Evolutionary conservation across 352 stramenopile genomes (phyloP).

Genomic region (Globisporangium lucens): DNA sequence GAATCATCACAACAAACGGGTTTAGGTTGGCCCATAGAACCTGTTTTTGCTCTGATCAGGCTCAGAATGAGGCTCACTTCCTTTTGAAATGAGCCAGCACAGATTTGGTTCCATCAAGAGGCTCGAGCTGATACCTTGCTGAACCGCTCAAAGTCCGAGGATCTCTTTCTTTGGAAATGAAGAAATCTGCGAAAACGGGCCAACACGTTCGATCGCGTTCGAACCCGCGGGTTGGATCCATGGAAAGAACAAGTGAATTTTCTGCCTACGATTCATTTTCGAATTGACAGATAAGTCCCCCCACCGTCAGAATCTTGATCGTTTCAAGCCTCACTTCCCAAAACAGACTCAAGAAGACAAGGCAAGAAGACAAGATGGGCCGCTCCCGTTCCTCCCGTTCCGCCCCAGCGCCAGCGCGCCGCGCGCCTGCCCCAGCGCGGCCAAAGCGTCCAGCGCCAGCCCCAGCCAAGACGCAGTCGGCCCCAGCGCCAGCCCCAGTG

Average conservation of each 20-base stretch:
- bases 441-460: constrained; percentile 36
- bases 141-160: neutral
- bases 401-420: constrained; percentile 41
- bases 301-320: constrained; percentile 25
- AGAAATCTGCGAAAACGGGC: neutral
- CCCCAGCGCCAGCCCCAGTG: constrained; percentile 47
- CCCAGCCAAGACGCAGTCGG: constrained; percentile 47
- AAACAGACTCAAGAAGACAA: constrained; percentile 21
- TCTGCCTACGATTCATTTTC: constrained; percentile 22
- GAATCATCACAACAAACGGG: neutral
- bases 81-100: neutral
- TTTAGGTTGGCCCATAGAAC: neutral
- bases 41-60: neutral
- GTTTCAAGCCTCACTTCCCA: constrained; percentile 18
- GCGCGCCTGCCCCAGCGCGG: constrained; percentile 29
- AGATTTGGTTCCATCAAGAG: too few species aligned
- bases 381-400: constrained; percentile 64
- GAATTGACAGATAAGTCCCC: constrained; percentile 13
- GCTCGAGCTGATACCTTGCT: too few species aligned
- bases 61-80: neutral
- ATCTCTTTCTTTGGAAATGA: neutral
- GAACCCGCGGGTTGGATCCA: constrained; percentile 14
- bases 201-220: constrained; percentile 5
- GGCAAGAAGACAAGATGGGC: constrained; percentile 40
- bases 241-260: constrained; percentile 2